These are phyloP conservation scores for Euphorbia corollata DNA, from an alignment of 441 rosid genomes.

Conservation along the genomic window DNA sequence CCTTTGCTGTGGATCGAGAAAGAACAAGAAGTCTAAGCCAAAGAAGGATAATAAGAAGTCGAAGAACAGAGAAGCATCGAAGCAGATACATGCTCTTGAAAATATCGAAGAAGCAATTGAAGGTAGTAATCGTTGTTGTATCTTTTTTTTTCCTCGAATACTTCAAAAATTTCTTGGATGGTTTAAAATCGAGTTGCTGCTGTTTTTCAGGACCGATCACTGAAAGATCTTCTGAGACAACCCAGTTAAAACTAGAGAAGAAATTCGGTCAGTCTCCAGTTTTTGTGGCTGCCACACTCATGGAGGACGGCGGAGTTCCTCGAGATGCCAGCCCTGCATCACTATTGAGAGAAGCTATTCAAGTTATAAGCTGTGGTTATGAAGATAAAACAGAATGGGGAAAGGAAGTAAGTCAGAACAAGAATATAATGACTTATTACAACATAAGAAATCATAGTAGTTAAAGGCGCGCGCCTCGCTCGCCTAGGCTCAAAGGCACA, in stretches of 20 bases:
- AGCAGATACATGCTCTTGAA: constrained; percentile 74
- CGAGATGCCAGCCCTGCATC: constrained; percentile 69
- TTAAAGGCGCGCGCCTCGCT: too few species aligned
- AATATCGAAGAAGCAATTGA: constrained; percentile 74
- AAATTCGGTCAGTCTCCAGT: constrained; percentile 94
- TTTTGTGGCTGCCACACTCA: constrained; percentile 64
- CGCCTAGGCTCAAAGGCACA: too few species aligned
- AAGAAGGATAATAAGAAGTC: constrained; percentile 31
- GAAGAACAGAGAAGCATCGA: constrained; percentile 48
- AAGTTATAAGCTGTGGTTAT: constrained; percentile 93
- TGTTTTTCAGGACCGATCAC: constrained; percentile 26
- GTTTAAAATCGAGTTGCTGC: background rate
- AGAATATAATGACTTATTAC: background rate
- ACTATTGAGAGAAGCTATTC: constrained; percentile 91
- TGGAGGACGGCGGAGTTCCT: constrained; percentile 87
- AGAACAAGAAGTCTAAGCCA: constrained; percentile 46
- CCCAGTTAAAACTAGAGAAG: constrained; percentile 78
- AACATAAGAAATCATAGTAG: background rate
- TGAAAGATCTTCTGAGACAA: constrained; percentile 25
- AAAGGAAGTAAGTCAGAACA: constrained; percentile 56
- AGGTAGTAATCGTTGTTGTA: constrained; percentile 33
- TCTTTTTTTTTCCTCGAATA: background rate
- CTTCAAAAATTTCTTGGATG: background rate
- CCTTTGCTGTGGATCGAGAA: constrained; percentile 49
- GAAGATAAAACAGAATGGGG: constrained; percentile 99